Base-by-base conservation (phyloP, 1,139 yeast genomes). In the Nakaseomyces nivariensis region DNA sequence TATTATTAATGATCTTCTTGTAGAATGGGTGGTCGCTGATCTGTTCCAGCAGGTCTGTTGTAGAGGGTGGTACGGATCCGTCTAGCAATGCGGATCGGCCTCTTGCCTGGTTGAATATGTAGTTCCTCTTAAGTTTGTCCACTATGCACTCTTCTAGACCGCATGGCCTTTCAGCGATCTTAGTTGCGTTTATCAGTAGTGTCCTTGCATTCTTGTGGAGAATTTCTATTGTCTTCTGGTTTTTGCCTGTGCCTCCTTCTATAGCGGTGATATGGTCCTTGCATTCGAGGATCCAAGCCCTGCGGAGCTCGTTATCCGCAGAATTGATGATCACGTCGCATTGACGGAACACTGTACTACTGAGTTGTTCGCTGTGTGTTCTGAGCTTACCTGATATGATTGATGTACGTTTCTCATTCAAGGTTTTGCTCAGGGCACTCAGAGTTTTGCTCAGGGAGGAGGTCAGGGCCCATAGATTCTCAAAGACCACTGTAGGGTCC, bases 71-170 rank as follows among this genome's bases (percentile, higher is more conserved):
- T 5, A n/a, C 11, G 11, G 33, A 9, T 22, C 29, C 37, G 29
- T 24, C 33, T 5, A 31, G 37, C 22, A 43, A 7, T 25, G 46
- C 29, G 10, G 55, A 49, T 25, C 61, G 50, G 17, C 50, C 49
- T 29, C 43, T 38, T 6, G 62, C 62, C 48, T 64, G 64, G 27
- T 53, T 51, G 52, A 47, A 62, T 9, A 62, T 56, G 47, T 60
- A 62, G 51, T 64, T 64, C 40, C 68, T 53, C 49, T 58, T 60
- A 44, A 64, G 52, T 46, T 62, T 62, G 52, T 64, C 67, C 0
- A 58, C 54, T 22, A 64, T 55, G 38, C 56, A 56, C 46, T 64
- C 68, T 46, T 61, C 59, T 40, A 64, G 47, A 9, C 68, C 68
- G 49, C 67, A 63, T 5, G 65, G 53, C 43, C 49, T 50, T 45